Evolutionary conservation across 805 yeast genomes (phyloP).

Genomic region (Cyberlindnera amylophila): DNA sequence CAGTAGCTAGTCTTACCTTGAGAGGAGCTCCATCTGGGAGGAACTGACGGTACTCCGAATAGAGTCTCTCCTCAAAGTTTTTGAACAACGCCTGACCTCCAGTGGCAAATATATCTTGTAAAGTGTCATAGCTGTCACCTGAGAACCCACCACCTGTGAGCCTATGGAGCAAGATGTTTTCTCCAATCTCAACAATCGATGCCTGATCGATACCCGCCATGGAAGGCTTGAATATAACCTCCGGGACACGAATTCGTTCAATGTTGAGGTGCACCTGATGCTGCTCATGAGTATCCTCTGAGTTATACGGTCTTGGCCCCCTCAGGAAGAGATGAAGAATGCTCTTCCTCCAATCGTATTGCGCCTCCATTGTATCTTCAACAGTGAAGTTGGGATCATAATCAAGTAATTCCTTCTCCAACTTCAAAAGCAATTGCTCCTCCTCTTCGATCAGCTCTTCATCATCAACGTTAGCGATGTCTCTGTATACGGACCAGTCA

Average conservation of each 20-base stretch:
- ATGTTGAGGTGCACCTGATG: slow-evolving; percentile 89
- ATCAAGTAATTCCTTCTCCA: slow-evolving; percentile 76
- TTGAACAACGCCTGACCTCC: slow-evolving; percentile 78
- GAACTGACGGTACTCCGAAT: slow-evolving; percentile 61
- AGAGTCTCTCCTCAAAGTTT: slow-evolving; percentile 65
- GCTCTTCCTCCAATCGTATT: slow-evolving; percentile 81
- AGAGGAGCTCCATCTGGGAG: slow-evolving; percentile 67
- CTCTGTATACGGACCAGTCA: slow-evolving; percentile 91
- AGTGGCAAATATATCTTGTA: slow-evolving; percentile 71
- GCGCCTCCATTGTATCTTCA: slow-evolving; percentile 80
- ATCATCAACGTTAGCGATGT: slow-evolving; percentile 69
- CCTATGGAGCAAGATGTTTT: slow-evolving; percentile 59
- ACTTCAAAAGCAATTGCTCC: slow-evolving; percentile 48
- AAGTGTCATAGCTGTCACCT: slow-evolving; percentile 48
- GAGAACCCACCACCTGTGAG: slow-evolving; percentile 52
- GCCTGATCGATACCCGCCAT: slow-evolving; percentile 97
- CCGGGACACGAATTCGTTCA: slow-evolving; percentile 91
- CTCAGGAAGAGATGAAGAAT: slow-evolving; percentile 77
- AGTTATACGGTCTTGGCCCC: slow-evolving; percentile 85
- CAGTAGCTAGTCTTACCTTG: slow-evolving; percentile 55
- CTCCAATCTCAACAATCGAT: slow-evolving; percentile 77
- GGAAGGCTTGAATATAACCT: slow-evolving; percentile 84
- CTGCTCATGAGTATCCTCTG: slow-evolving; percentile 77
- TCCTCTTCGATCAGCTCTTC: slow-evolving; percentile 80
- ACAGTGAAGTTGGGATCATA: slow-evolving; percentile 81